Evolutionary conservation across 2,329 filamentous ascomycete species (phyloP), one percentile per base, ranked within the genome.

Genomic region (Botrytis squamosa): DNA sequence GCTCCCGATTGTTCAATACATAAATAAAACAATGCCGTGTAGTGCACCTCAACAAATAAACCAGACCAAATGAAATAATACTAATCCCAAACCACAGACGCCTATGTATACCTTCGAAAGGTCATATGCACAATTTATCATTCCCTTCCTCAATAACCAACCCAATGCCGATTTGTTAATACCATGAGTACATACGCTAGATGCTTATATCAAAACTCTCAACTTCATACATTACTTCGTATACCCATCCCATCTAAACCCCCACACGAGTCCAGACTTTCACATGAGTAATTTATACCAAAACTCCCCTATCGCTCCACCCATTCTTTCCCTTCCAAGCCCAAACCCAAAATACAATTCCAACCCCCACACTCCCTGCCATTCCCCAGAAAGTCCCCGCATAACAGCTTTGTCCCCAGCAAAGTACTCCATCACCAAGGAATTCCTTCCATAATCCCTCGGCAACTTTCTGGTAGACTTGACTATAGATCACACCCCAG

Each of bases 401-500:
- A 83, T 97, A 98, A 84, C 96, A 99, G 70, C 87, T 84, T 79
- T 86, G 89, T 1, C 96, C 96, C 81, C 93, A 93, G 81, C 95
- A 98, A 77, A 97, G 88, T 2, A 87, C 84, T 75, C 88, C 85
- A 14, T 85, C 79, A 77, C 81, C 3, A 76, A 82, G 73, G 75
- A 40, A 42, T 22, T 80, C 77, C 84, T 82, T 73, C 84, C 84
- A 33, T 81, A 44, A 74, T 78, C 83, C 81, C 66, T 83, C 83
- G 0, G 91, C 90, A 1, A 88, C 92, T 62, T 86, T 86, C 82
- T 96, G 91, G 79, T 97, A 97, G 3, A 93, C 90, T 0, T 86
- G 88, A 9, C 92, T 93, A 82, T 98, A 99, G n/a, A 98, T 85
- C 0, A 96, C 82, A 0, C 95, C 94, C 94, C 95, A 99, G 46